Percentiles rank a stretch among this genome's conserved stretches.
phyloP scores from a whole-genome alignment of 2,329 filamentous ascomycete species.

The Colletotrichum abscissum region DNA sequence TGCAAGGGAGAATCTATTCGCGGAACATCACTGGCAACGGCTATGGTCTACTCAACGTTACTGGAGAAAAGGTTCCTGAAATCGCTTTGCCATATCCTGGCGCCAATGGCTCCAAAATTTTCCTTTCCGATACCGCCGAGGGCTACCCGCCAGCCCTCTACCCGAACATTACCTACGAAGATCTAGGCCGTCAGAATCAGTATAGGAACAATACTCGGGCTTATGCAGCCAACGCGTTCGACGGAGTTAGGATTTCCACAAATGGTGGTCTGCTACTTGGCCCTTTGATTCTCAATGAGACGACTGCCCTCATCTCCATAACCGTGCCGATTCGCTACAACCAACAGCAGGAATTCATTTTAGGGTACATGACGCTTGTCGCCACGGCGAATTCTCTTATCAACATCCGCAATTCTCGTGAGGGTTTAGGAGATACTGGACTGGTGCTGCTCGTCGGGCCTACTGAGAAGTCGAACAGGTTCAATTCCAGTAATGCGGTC shows the following conservation, averaged over 20 bases:
- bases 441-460: conserved; percentile 79
- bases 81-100: conserved; percentile 72
- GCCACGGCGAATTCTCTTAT: conserved; percentile 74
- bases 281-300: conserved; percentile 77
- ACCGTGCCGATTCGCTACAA: conserved; percentile 83
- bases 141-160: conserved; percentile 81
- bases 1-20: conserved; percentile 81
- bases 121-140: conserved; percentile 69
- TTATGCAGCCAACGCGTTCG: conserved; percentile 61
- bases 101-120: conserved; percentile 67
- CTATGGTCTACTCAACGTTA: conserved; percentile 73
- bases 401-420: conserved; percentile 69
- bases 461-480: conserved; percentile 72
- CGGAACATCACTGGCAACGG: conserved; percentile 69
- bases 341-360: conserved; percentile 67
- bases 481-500: conserved; percentile 56
- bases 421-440: conserved; percentile 78
- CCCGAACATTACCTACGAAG: conserved; percentile 79
- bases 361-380: conserved; percentile 89
- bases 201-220: conserved; percentile 53
- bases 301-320: conserved; percentile 81
- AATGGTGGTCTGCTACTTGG: conserved; percentile 77
- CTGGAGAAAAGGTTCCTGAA: conserved; percentile 57
- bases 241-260: conserved; percentile 60
- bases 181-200: conserved; percentile 54